phyloP scores from a whole-genome alignment of 192 early-diverging fungal species.

The Coemansia sp. region DNA sequence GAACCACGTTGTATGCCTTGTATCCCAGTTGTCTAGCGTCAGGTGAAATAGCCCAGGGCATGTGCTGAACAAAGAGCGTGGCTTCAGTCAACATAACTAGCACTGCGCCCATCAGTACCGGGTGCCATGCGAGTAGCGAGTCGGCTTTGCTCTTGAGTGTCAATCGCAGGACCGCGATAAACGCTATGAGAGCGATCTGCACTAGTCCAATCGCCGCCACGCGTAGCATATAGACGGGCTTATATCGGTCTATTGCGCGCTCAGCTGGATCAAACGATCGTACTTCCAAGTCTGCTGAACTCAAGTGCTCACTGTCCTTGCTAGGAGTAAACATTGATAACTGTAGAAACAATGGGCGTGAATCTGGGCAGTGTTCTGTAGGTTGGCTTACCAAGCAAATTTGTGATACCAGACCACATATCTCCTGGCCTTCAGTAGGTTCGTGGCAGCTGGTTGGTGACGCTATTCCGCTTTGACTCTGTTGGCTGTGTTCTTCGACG shows the following conservation, averaged over 20 bases:
- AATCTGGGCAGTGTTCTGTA: background rate
- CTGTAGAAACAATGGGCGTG: background rate
- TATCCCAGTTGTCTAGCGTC: background rate
- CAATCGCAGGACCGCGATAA: slow-evolving; percentile 4
- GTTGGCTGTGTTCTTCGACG: background rate
- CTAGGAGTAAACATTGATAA: background rate
- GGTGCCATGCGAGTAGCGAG: slow-evolving; percentile 28
- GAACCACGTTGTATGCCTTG: background rate
- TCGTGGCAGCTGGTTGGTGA: background rate
- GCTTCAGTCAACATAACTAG: slow-evolving; percentile 27
- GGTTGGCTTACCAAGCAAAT: background rate
- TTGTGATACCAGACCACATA: background rate
- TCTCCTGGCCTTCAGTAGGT: background rate
- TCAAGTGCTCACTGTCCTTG: background rate
- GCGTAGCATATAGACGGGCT: background rate
- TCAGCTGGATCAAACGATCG: background rate
- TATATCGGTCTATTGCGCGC: background rate
- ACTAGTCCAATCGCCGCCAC: background rate
- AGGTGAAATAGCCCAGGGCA: slow-evolving; percentile 14
- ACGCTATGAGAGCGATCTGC: slow-evolving; percentile 14
- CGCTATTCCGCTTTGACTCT: background rate
- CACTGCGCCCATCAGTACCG: slow-evolving; percentile 28
- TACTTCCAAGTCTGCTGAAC: background rate
- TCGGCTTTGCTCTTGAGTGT: background rate
- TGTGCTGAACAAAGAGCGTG: slow-evolving; percentile 14